Evolutionary conservation across 177 flowering plant species (phyloP).

Genomic region (Vitis hybrid): DNA sequence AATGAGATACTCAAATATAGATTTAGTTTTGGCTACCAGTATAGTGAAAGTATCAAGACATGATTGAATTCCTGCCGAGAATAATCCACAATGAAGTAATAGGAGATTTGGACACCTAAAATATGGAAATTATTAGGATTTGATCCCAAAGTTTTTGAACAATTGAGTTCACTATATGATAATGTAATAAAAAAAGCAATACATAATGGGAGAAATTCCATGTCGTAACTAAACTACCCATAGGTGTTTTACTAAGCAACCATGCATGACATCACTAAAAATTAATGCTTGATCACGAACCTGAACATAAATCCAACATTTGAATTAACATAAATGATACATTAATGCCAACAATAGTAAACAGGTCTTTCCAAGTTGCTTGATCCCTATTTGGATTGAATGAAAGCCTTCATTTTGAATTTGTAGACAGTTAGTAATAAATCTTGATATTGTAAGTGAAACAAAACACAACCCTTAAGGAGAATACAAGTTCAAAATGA

Average conservation of each 20-base stretch:
- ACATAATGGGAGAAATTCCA: too few relatives aligned
- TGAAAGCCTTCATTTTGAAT: slow-evolving; percentile 80
- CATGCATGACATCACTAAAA: too few relatives aligned
- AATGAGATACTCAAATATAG: too few relatives aligned
- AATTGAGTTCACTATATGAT: too few relatives aligned
- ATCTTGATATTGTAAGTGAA: slow-evolving; percentile 44
- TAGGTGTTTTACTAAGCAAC: too few relatives aligned
- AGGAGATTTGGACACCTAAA: too few relatives aligned
- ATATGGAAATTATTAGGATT: too few relatives aligned
- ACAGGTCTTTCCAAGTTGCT: slow-evolving; percentile 94
- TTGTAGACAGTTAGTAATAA: slow-evolving; percentile 41
- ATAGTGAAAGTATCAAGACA: background rate
- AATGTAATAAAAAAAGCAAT: too few relatives aligned
- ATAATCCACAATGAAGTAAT: too few relatives aligned
- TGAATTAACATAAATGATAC: slow-evolving; percentile 87
- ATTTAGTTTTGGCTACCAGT: too few relatives aligned
- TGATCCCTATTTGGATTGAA: slow-evolving; percentile 73
- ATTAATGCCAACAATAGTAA: slow-evolving; percentile 97
- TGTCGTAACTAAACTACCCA: too few relatives aligned
- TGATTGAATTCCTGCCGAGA: background rate
- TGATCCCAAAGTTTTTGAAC: too few relatives aligned
- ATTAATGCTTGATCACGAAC: slow-evolving; percentile 21
- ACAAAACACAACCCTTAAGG: slow-evolving; percentile 85
- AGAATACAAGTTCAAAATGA: slow-evolving; percentile 16
- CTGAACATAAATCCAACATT: slow-evolving; percentile 78